phyloP scores from a whole-genome alignment of 495 filamentous ascomycete genomes.

The Hypoxylon cercidicola region DNA sequence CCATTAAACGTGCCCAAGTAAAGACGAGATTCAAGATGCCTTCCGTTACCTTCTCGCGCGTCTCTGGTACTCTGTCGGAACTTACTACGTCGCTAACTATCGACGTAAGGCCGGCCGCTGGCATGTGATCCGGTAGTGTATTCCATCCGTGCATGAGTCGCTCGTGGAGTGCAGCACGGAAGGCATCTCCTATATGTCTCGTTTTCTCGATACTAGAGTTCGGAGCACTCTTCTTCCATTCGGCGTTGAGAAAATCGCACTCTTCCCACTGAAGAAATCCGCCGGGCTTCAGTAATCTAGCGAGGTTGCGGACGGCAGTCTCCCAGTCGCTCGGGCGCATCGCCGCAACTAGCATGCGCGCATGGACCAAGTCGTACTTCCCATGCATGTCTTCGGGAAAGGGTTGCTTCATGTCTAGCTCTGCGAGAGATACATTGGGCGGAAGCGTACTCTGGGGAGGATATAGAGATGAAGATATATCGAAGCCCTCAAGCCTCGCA shows the following conservation, averaged over 20 bases:
- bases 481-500: background rate
- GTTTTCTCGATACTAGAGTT: background rate
- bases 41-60: background rate
- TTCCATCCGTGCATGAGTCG: slow-evolving; percentile 12
- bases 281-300: slow-evolving; percentile 31
- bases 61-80: slow-evolving; percentile 9
- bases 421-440: slow-evolving; percentile 45
- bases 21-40: slow-evolving; percentile 3
- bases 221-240: background rate
- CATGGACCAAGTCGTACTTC: slow-evolving; percentile 51
- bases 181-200: background rate
- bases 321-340: slow-evolving; percentile 40
- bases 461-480: slow-evolving; percentile 26
- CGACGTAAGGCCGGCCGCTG: slow-evolving; percentile 4
- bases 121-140: slow-evolving; percentile 10
- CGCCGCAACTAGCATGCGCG: slow-evolving; percentile 48
- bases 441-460: slow-evolving; percentile 37
- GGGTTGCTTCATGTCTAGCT: slow-evolving; percentile 46
- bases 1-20: slow-evolving; percentile 5
- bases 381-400: slow-evolving; percentile 44
- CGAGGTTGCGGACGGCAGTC: slow-evolving; percentile 39
- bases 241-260: background rate
- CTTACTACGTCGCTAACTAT: slow-evolving; percentile 2
- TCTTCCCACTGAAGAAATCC: slow-evolving; percentile 44
- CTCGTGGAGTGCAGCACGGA: background rate